A percentile compares a stretch with the other conserved stretches of the same genome.
Evolutionary conservation across 2,329 filamentous ascomycete genomes (phyloP).

Genomic region (Paecilomyces formosus): DNA sequence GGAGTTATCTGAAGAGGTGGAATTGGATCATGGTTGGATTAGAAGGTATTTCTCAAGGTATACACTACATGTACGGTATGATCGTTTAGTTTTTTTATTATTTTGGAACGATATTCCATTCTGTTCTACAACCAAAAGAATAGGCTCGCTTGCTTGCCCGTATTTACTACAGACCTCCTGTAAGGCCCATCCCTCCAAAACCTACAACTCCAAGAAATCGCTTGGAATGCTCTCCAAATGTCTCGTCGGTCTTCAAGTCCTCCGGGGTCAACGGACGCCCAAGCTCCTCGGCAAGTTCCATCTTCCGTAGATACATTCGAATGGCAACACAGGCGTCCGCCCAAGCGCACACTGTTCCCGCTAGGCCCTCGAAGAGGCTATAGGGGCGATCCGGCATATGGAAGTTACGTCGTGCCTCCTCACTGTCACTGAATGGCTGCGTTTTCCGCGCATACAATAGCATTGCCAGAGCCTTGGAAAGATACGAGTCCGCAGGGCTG

Average conservation of each 20-base stretch:
- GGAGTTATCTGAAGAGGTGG: background rate
- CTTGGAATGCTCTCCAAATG: constrained; percentile 13
- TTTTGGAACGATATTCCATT: background rate
- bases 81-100: background rate
- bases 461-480: constrained; percentile 30
- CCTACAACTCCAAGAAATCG: constrained; percentile 21
- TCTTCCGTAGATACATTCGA: constrained; percentile 25
- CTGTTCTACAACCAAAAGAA: background rate
- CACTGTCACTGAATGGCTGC: constrained; percentile 21
- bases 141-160: background rate
- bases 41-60: background rate
- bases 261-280: background rate
- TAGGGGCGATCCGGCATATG: constrained; percentile 35
- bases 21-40: background rate
- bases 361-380: constrained; percentile 31
- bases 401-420: constrained; percentile 18
- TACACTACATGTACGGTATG: background rate
- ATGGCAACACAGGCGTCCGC: constrained; percentile 31
- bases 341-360: constrained; percentile 35
- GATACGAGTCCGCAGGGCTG: constrained; percentile 27
- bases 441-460: constrained; percentile 31
- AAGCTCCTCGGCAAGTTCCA: constrained; percentile 14
- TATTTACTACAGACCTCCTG: constrained; percentile 11
- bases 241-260: constrained; percentile 10
- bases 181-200: constrained; percentile 20